phyloP scores from a whole-genome alignment of 495 filamentous ascomycete genomes.

The Talaromyces nanjingensis region DNA sequence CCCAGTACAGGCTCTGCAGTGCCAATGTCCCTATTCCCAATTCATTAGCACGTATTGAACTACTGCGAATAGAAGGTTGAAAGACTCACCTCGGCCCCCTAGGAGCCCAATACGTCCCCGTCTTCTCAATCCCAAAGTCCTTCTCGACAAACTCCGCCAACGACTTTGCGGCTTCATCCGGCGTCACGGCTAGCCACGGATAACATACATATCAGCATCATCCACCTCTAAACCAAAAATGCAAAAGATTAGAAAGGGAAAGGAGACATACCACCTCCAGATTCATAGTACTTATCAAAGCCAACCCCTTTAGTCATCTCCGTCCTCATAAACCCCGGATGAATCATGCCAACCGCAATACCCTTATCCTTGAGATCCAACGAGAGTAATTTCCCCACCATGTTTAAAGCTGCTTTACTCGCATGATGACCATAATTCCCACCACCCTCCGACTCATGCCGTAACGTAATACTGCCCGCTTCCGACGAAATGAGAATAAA shows the following conservation, averaged over 20 bases:
- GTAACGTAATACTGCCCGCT: constrained; percentile 59
- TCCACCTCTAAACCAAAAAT: background rate
- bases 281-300: constrained; percentile 66
- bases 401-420: constrained; percentile 65
- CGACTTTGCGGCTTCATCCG: constrained; percentile 56
- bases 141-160: constrained; percentile 54
- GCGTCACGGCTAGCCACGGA: constrained; percentile 49
- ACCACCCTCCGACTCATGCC: constrained; percentile 60
- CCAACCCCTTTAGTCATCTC: constrained; percentile 66
- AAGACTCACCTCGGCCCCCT: constrained; percentile 51
- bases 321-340: constrained; percentile 71
- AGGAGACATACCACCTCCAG: constrained; percentile 48
- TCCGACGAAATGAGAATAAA: constrained; percentile 62
- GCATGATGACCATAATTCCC: constrained; percentile 71
- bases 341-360: constrained; percentile 58
- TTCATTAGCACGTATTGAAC: constrained; percentile 10
- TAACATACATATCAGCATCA: background rate
- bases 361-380: constrained; percentile 58
- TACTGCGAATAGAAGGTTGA: background rate
- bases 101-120: constrained; percentile 67
- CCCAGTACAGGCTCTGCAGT: constrained; percentile 60
- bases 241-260: constrained; percentile 1
- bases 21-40: constrained; percentile 52
- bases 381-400: constrained; percentile 65
- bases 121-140: constrained; percentile 54